Percentiles rank a stretch among this genome's conserved stretches.
Conservation (phyloP, 306 rosid species). For the Sicyos edulis region DNA sequence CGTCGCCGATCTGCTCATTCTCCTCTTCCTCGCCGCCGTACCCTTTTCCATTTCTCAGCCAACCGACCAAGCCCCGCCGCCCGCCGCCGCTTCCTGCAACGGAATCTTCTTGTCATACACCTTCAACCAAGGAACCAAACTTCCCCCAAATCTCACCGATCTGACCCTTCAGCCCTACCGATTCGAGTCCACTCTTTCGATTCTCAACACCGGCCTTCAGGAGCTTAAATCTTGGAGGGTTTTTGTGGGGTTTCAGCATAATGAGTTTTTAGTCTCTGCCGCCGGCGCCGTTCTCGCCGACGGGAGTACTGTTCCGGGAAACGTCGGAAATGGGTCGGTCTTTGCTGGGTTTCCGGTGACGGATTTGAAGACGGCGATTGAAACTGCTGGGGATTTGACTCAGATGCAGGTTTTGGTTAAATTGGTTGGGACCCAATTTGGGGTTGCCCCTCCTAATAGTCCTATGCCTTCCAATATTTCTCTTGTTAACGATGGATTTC, state of each 20-base stretch:
- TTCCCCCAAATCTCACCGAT: constrained; percentile 51
- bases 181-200: constrained; percentile 61
- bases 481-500: constrained; percentile 70
- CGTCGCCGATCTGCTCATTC: constrained; percentile 22
- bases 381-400: constrained; percentile 80
- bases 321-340: constrained; percentile 67
- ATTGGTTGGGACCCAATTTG: constrained; percentile 68
- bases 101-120: constrained; percentile 60
- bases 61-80: constrained; percentile 27
- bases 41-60: constrained; percentile 32
- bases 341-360: constrained; percentile 71
- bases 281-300: constrained; percentile 54
- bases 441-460: constrained; percentile 55
- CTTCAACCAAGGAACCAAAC: constrained; percentile 33
- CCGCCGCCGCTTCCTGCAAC: constrained; percentile 48
- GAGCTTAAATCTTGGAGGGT: constrained; percentile 83
- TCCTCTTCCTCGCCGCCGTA: constrained; percentile 5
- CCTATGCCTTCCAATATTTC: constrained; percentile 66
- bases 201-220: constrained; percentile 71
- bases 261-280: constrained; percentile 67
- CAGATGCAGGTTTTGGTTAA: constrained; percentile 74
- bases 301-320: constrained; percentile 50
- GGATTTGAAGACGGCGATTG: constrained; percentile 80
- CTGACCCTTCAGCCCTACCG: constrained; percentile 48
- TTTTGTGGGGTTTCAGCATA: constrained; percentile 66